Percentiles rank a stretch among this genome's conserved stretches.
Conservation (phyloP, 2,329 filamentous ascomycete species). For the Aspergillus sp. region DNA sequence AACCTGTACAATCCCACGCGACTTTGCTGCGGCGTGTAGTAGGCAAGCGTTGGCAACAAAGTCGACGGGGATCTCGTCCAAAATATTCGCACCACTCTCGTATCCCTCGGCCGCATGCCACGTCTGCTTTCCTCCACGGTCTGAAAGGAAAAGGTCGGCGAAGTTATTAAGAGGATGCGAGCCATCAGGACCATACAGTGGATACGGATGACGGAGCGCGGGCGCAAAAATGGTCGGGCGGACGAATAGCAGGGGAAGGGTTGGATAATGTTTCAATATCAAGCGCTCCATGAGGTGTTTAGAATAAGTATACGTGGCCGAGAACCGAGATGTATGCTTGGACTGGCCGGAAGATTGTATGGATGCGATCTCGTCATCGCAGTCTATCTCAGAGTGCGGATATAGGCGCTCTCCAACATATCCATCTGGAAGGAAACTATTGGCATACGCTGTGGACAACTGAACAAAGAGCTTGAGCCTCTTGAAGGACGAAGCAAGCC, state of each 20-base stretch:
- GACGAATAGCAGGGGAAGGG: constrained; percentile 28
- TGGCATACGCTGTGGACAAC: constrained; percentile 32
- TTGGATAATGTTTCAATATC: constrained; percentile 25
- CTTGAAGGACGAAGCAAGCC: constrained; percentile 26
- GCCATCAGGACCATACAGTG: constrained; percentile 31
- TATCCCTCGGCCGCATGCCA: constrained; percentile 32
- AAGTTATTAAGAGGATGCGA: constrained; percentile 34
- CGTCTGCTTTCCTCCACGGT: constrained; percentile 25
- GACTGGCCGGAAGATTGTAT: constrained; percentile 20
- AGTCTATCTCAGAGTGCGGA: constrained; percentile 22
- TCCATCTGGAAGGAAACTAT: constrained; percentile 33
- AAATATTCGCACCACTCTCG: constrained; percentile 27
- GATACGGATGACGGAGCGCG: constrained; percentile 29
- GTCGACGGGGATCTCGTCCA: constrained; percentile 35
- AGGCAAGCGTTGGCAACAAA: constrained; percentile 34
- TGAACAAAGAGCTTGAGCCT: constrained; percentile 30
- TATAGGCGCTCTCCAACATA: constrained; percentile 28
- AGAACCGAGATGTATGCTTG: constrained; percentile 22
- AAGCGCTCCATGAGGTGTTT: constrained; percentile 34
- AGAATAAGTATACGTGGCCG: constrained; percentile 31
- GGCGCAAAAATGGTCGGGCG: constrained; percentile 34
- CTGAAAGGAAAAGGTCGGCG: constrained; percentile 25
- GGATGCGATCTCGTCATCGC: constrained; percentile 27
- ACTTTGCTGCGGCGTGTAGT: constrained; percentile 29
- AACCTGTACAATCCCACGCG: constrained; percentile 30